A percentile compares a stretch with the other conserved stretches of the same genome.
Evolutionary conservation across 1,139 yeast species (phyloP).

Genomic region (Sugiyamaella novakii): DNA sequence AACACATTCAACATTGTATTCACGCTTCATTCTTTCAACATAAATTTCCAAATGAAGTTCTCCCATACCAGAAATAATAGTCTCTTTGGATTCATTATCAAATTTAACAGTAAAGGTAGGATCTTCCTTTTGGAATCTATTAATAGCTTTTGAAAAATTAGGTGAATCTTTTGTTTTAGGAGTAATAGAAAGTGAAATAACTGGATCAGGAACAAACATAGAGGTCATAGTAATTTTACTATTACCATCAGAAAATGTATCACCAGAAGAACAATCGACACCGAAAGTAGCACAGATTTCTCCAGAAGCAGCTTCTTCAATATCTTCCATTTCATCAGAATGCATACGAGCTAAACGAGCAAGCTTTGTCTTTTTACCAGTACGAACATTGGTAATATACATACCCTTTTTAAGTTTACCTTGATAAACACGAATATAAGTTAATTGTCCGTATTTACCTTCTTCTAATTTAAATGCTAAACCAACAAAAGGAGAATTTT

Average conservation of each 20-base stretch:
- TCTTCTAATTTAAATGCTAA: conserved; percentile 97
- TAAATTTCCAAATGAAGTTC: conserved; percentile 95
- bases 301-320: conserved; percentile 93
- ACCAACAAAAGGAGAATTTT: conserved; percentile 84
- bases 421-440: conserved; percentile 95
- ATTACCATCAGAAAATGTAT: conserved; percentile 83
- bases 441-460: conserved; percentile 96
- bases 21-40: conserved; percentile 97
- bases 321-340: conserved; percentile 98
- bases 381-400: conserved; percentile 83
- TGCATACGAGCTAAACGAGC: conserved; percentile 98
- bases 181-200: conserved; percentile 84
- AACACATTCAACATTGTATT: conserved; percentile 90
- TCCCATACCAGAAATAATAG: conserved; percentile 98
- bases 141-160: conserved; percentile 92
- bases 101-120: conserved; percentile 95
- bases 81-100: conserved; percentile 91
- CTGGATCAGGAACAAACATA: conserved; percentile 98
- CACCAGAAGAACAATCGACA: conserved; percentile 99
- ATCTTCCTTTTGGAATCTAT: conserved; percentile 97
- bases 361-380: conserved; percentile 92
- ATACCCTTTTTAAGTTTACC: conserved; percentile 91
- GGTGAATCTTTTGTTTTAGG: conserved; percentile 90
- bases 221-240: conserved; percentile 84
- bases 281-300: conserved; percentile 99